A percentile compares a stretch with the other conserved stretches of the same genome.
Evolutionary conservation across 2,329 filamentous ascomycete genomes (phyloP).

Genomic region (Talaromyces sp.): DNA sequence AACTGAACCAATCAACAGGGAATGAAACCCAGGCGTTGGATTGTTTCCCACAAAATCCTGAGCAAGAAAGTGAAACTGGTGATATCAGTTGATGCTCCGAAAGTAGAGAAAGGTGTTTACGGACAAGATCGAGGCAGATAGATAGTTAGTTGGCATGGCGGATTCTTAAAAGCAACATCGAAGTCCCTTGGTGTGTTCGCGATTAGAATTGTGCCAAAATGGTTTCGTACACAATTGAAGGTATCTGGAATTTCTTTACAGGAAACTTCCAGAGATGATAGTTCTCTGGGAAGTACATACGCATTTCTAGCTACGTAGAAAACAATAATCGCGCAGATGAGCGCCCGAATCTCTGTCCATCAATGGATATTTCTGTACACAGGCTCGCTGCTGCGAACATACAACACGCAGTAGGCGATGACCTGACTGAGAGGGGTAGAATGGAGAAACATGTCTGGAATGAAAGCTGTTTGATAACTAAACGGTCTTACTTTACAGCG

Average conservation of each 20-base stretch:
- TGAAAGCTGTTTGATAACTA: background rate
- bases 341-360: background rate
- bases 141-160: background rate
- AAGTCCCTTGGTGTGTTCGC: no score
- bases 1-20: background rate
- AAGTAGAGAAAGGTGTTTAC: background rate
- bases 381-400: background rate
- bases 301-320: no score
- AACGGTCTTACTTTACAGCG: background rate
- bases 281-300: no score
- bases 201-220: no score
- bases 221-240: background rate
- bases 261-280: background rate
- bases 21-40: background rate
- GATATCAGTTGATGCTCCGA: background rate
- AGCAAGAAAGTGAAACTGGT: background rate
- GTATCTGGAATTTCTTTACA: background rate
- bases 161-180: background rate
- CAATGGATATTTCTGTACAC: background rate
- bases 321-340: background rate
- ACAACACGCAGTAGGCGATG: background rate
- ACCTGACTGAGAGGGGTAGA: background rate
- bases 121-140: background rate
- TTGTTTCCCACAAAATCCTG: background rate
- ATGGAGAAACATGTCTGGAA: background rate